Conservation (phyloP, 2,329 filamentous ascomycete species). For the Aspergillus transmontanensis region DNA sequence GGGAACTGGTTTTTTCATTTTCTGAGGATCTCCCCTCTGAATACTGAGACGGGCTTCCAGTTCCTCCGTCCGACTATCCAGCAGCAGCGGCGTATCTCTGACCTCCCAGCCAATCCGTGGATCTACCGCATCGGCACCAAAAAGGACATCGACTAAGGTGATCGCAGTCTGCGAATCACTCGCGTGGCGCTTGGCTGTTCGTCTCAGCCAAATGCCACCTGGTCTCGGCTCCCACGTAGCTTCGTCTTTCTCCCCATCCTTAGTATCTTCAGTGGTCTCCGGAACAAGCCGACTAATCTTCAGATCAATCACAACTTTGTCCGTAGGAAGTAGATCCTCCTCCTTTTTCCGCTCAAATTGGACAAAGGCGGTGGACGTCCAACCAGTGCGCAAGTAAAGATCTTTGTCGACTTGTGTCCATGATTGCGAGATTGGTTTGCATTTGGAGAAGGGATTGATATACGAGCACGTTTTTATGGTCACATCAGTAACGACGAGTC, state of each 20-base stretch:
- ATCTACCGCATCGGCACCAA: conserved; percentile 88
- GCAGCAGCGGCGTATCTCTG: conserved; percentile 70
- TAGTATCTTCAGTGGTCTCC: conserved; percentile 55
- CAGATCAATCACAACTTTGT: conserved; percentile 79
- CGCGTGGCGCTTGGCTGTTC: conserved; percentile 70
- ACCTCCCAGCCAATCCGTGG: conserved; percentile 84
- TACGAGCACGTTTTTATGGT: conserved; percentile 75
- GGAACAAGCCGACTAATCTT: conserved; percentile 75
- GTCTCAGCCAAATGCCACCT: conserved; percentile 79
- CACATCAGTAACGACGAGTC: conserved; percentile 83
- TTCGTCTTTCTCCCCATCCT: conserved; percentile 56
- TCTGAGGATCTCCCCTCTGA: conserved; percentile 68
- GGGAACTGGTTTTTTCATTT: conserved; percentile 69
- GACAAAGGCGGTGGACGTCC: conserved; percentile 76
- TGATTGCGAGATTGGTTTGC: conserved; percentile 68
- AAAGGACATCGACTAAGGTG: conserved; percentile 82
- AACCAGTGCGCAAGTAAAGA: conserved; percentile 74
- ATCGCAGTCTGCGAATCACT: conserved; percentile 75
- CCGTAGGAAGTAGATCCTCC: conserved; percentile 73
- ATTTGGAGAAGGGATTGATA: conserved; percentile 73
- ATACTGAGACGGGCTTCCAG: conserved; percentile 77
- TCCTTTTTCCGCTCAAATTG: conserved; percentile 83
- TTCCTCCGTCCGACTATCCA: conserved; percentile 63
- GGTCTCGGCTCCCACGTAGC: conserved; percentile 71
- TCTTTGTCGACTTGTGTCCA: conserved; percentile 92